A percentile compares a stretch with the other conserved stretches of the same genome.
phyloP scores from a whole-genome alignment of 306 rosid genomes.

The Fagus crenata region DNA sequence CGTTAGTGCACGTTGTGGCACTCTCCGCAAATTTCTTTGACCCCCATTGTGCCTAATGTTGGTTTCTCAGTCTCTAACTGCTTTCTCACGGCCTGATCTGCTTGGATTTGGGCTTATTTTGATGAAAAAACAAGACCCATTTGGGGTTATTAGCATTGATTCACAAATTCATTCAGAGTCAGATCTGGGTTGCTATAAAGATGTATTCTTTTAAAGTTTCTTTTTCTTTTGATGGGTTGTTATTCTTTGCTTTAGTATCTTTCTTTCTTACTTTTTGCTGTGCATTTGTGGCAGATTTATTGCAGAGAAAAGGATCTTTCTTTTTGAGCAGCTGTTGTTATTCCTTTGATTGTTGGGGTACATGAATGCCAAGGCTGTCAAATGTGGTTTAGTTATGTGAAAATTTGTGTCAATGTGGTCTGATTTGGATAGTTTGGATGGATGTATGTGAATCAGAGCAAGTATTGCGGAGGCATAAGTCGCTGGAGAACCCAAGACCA shows the following conservation, averaged over 20 bases:
- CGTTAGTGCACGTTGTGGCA: slow-evolving; percentile 53
- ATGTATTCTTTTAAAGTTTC: slow-evolving; percentile 48
- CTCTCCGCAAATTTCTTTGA: slow-evolving; percentile 54
- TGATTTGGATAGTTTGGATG: slow-evolving; percentile 79
- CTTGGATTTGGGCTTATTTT: slow-evolving; percentile 47
- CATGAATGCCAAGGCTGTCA: slow-evolving; percentile 44
- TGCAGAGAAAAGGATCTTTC: slow-evolving; percentile 68
- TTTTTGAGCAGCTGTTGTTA: slow-evolving; percentile 45
- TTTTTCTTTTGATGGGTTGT: slow-evolving; percentile 42
- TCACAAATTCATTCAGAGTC: slow-evolving; percentile 37
- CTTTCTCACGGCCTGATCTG: slow-evolving; percentile 54
- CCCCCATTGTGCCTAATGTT: slow-evolving; percentile 45
- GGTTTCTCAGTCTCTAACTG: slow-evolving; percentile 41
- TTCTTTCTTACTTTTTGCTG: slow-evolving; percentile 46
- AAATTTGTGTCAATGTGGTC: slow-evolving; percentile 68
- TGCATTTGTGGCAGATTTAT: slow-evolving; percentile 67
- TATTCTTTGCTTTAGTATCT: slow-evolving; percentile 49
- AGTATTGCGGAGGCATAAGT: slow-evolving; percentile 57
- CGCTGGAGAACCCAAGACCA: slow-evolving; percentile 51
- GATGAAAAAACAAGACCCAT: slow-evolving; percentile 45
- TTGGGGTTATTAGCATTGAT: slow-evolving; percentile 37
- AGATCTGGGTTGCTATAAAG: slow-evolving; percentile 76
- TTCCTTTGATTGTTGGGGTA: slow-evolving; percentile 42
- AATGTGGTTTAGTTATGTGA: slow-evolving; percentile 48
- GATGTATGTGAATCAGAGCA: slow-evolving; percentile 70